Base-by-base conservation (phyloP, 345 rosid species). In the Laguncularia racemosa region DNA sequence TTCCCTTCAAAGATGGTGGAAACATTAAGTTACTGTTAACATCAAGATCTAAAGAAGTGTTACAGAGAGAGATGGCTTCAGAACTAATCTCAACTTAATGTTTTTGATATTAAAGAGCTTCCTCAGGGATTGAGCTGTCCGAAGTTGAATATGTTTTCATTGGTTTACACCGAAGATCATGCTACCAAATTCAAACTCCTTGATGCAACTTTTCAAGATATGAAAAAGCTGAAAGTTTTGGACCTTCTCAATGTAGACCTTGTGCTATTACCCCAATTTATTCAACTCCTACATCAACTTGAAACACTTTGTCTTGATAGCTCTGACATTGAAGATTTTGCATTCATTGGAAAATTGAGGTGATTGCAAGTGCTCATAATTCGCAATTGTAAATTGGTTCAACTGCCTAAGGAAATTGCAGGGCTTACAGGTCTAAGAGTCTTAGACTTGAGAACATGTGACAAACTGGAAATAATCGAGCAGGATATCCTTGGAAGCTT, bases 361-460 rank as follows among this genome's bases (percentile, higher is more conserved):
- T 60, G 59, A 38, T 44, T 70, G 2, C 70, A 67, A 44, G 50
- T 76, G n/a, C 78, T 79, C 20, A 75, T 64, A 28, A 49, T 75
- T 16, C 0, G 0, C 0, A 50, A 21, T 0, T 78, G 78, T 20
- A 8, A 40, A 0, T 63, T 78, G 49, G 19, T 9, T 9, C 26
- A 53, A 48, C 20, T 72, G 46, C 76, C 80, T 0, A 14, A 16
- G 21, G 73, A 57, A 20, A 43, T 75, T 1, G 70, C 54, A 21
- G 46, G 53, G n/a, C 19, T 75, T 52, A 55, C 48, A 14, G 38
- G 28, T 19, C 65, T 75, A 14, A 69, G 20, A 46, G 14, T 56
- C 16, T 62, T 75, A 14, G 65, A 65, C 56, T 55, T 78, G 72
- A 62, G 50, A 6, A 2, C 52, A 21, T 71, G 73, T 52, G 2